Evolutionary conservation across 148 eudicot species (phyloP), one percentile per base, ranked within the genome.

Genomic region (Cornus controversa): DNA sequence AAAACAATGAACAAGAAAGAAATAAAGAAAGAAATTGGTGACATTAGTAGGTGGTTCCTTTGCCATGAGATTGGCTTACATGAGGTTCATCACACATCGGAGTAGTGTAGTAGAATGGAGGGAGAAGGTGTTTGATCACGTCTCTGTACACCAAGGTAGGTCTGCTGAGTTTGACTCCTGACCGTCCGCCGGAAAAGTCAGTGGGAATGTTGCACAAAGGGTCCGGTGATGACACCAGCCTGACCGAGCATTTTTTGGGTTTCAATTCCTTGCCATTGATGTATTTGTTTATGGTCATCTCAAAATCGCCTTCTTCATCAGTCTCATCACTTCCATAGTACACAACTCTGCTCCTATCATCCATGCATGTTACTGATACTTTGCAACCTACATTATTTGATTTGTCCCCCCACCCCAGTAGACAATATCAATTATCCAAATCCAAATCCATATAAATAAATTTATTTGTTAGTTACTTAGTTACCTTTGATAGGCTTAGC

Each of bases 321-420:
- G 93, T 89, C 6, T 81, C 72, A 71, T 94, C 98, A 69, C 97
- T 92, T 31, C 83, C 88, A 20, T 92, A 92, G 65, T 87, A 84
- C 20, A 79, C 75, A 3, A 86, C 79, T 62, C 91, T 83, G 70
- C 77, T 83, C 62, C 87, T 69, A 0, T 83, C 87, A 57, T 91
- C 98, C 67, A 92, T 67, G 69, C 98, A 94, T 23, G 93, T 94
- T 6, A 94, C 75, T 0, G 97, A 92, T 62, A 94, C 97, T 34
- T 31, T 85, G 68, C 84, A 24, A 64, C 98, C 97, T 23, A 81
- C 9, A 24, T 5, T 3, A 20, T 29, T 28, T 13, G n/a, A 29
- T 28, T 20, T 28, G 18, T 64, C 25, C n/a, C n/a, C n/a, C n/a
- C n/a, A n/a, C n/a, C n/a, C 34, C 34, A 31, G 0, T 1, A 31